Base-by-base conservation (phyloP, 257 asterid genomes). In the Jasminum sambac region DNA sequence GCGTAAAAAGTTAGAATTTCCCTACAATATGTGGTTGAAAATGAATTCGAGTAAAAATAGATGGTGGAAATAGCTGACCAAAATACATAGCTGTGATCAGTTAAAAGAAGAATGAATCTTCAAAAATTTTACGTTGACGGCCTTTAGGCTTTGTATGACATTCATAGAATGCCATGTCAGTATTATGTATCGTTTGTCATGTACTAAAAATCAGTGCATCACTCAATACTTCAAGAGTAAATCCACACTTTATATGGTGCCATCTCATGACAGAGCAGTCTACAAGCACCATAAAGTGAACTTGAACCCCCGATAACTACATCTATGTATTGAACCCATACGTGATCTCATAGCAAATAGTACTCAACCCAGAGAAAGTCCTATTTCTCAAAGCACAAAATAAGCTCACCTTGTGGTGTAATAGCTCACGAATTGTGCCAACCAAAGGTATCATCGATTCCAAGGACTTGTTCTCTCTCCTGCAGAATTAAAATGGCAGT, bases 371-470 rank as follows among this genome's bases (percentile, higher is more conserved):
- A 55, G 36, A 55, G 62, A 55, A 17, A 3, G 50, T 55, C 25
- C n/a, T n/a, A n/a, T n/a, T n/a, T n/a, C n/a, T 21, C 19, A 21
- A 55, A 19, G 61, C n/a, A 43, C 50, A 43, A 43, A 74, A 73
- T 57, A 75, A 66, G 60, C 86, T 78, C 84, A 94, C 99, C 96
- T 95, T 95, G 70, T 80, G 91, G 70, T 74, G 83, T 70, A 91
- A 77, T 73, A 95, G 81, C 81, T 88, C 90, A 34, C 80, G 89
- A 34, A 95, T 85, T 46, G 85, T 91, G 72, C 80, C 88, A 74
- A 81, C 85, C 68, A 95, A 74, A 60, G 96, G 96, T 73, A 88
- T 77, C 70, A 76, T 69, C 55, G 93, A 81, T 73, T 91, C 97
- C 59, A 88, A 61, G 70, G 59, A 77, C 77, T 70, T 77, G 70